phyloP scores from a whole-genome alignment of 768 basidiomycete genomes.

The Boletus barrowsii region DNA sequence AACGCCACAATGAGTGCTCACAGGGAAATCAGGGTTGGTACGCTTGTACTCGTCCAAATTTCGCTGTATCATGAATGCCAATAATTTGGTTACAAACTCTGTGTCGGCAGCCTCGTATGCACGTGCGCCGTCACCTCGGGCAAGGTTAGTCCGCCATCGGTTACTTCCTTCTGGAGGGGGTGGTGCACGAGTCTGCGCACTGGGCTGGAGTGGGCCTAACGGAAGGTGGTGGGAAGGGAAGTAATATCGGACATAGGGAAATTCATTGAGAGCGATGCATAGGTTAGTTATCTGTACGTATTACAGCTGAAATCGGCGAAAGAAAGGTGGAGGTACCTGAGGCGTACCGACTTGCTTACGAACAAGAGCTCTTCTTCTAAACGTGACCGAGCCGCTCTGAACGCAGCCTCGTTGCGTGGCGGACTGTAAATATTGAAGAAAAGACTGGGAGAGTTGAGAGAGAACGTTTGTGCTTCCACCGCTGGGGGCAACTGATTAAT shows the following conservation, averaged over 20 bases:
- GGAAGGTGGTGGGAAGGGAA: slow-evolving; percentile 79
- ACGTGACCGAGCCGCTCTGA: slow-evolving; percentile 64
- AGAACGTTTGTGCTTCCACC: slow-evolving; percentile 83
- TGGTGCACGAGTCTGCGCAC: slow-evolving; percentile 60
- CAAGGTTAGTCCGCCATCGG: slow-evolving; percentile 81
- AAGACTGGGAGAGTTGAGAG: slow-evolving; percentile 66
- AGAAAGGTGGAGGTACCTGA: background rate
- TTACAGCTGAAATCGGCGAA: slow-evolving; percentile 3
- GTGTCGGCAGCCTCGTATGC: slow-evolving; percentile 67
- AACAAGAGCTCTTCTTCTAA: slow-evolving; percentile 87
- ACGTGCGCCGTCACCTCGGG: slow-evolving; percentile 66
- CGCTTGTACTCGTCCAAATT: slow-evolving; percentile 87
- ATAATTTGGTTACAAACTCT: slow-evolving; percentile 74
- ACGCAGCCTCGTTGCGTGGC: slow-evolving; percentile 65
- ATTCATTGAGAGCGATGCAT: slow-evolving; percentile 87
- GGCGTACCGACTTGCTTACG: slow-evolving; percentile 58
- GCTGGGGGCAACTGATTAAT: slow-evolving; percentile 44
- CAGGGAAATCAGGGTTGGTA: slow-evolving; percentile 82
- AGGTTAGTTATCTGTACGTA: slow-evolving; percentile 73
- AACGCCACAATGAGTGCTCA: slow-evolving; percentile 37
- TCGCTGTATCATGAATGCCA: slow-evolving; percentile 83
- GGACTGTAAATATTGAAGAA: slow-evolving; percentile 93
- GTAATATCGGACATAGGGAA: slow-evolving; percentile 92
- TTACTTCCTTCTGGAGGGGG: slow-evolving; percentile 60
- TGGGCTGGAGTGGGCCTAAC: slow-evolving; percentile 76